Evolutionary conservation across 75 land plant genomes (phyloP).

Genomic region (Pseudotsuga menziesii): DNA sequence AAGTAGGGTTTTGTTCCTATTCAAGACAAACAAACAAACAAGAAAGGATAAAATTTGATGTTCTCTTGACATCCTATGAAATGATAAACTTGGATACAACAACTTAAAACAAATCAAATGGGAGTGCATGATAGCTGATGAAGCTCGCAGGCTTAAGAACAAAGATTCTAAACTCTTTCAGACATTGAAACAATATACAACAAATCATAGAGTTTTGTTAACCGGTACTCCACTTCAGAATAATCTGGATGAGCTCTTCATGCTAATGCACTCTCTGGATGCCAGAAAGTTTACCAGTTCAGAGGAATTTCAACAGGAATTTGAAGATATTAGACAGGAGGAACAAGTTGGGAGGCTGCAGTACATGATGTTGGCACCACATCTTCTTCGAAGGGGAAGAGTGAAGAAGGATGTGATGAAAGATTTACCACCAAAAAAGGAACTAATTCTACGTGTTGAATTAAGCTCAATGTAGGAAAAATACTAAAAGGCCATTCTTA

Average conservation of each 20-base stretch:
- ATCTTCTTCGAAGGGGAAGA: constrained; percentile 95
- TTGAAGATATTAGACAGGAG: constrained; percentile 93
- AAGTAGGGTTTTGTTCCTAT: no score
- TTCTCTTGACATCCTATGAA: no score
- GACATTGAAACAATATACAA: no score
- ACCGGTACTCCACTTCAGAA: no score
- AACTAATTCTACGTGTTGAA: constrained; percentile 94
- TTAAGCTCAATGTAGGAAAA: constrained; percentile 86
- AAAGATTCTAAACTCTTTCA: no score
- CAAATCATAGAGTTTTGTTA: no score
- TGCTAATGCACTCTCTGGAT: constrained; percentile 99
- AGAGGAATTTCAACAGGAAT: constrained; percentile 94
- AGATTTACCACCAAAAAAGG: constrained; percentile 99
- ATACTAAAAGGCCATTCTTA: constrained; percentile 92
- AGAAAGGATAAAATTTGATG: no score
- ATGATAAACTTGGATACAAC: no score
- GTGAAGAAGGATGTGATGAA: constrained; percentile 99
- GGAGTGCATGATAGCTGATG: no score
- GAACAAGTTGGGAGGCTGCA: constrained; percentile 90
- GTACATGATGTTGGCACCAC: constrained; percentile 93
- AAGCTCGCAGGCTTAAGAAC: no score
- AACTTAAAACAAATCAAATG: no score
- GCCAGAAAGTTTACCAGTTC: constrained; percentile 92
- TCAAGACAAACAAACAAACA: no score
- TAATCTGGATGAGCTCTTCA: constrained; percentile 97